Evolutionary conservation across 202 grass and related monocot genomes (phyloP), one percentile per base, ranked within the genome.

Genomic region (Panicum hallii): DNA sequence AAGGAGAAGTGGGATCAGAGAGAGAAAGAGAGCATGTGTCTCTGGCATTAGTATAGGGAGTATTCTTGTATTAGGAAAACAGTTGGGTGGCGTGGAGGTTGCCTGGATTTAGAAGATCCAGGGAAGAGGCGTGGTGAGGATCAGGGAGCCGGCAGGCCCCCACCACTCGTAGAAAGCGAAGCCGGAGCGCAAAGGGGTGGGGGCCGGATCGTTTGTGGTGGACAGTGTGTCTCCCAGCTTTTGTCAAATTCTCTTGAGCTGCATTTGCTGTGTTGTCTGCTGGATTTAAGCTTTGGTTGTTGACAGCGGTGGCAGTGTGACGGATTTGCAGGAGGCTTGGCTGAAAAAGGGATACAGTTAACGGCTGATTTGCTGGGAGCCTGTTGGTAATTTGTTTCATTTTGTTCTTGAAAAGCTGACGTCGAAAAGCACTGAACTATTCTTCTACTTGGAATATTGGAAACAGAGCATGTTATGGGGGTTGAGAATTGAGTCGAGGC

Each of bases 91-190:
- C 54, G 73, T 67, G 82, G 82, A 76, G 54, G 87, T 20, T 30
- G 63, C 44, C 74, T 84, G 80, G 74, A 64, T 87, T 75, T 75
- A 87, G 80, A 90, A 87, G 67, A 90, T 75, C 80, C 62, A 48
- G 58, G 75, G 16, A 43, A n/a, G n/a, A 36, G 67, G 77, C 30
- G 50, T 57, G 74, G 74, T 62, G 82, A 45, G 70, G 52, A 79
- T 72, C 73, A 65, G 32, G 64, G 62, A 76, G 53, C 70, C 34
- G 12, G 57, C 63, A 81, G 61, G 54, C 6, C 79, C 62, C 74
- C 84, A 87, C 84, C 43, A 75, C 74, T 55, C n/a, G 58, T 63
- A 74, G 83, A 77, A 85, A 89, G 82, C 71, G 57, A 66, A 64
- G 47, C 7, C 45, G 12, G 7, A 70, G 52, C 62, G 52, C 52